phyloP scores from a whole-genome alignment of 2,329 filamentous ascomycete genomes.

The Leptographium radiaticola region DNA sequence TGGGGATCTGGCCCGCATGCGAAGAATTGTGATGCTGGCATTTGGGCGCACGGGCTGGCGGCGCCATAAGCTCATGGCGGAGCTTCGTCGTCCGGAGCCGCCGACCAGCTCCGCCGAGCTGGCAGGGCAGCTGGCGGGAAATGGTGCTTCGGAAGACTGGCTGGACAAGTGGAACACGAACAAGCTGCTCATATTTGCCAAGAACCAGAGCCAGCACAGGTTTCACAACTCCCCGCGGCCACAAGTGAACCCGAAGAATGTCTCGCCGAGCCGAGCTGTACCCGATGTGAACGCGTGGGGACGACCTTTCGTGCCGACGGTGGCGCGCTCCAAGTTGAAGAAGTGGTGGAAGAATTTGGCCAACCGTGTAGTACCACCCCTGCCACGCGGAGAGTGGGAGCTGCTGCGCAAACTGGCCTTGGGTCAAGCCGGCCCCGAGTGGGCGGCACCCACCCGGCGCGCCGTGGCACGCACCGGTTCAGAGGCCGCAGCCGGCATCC shows the following conservation, averaged over 20 bases:
- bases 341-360: constrained; percentile 34
- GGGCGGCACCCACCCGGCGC: constrained; percentile 24
- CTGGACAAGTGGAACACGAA: constrained; percentile 35
- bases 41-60: constrained; percentile 41
- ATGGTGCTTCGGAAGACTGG: constrained; percentile 20
- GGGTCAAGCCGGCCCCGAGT: constrained; percentile 25
- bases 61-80: constrained; percentile 32
- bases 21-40: constrained; percentile 30
- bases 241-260: constrained; percentile 14
- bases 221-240: constrained; percentile 19
- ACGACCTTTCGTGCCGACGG: constrained; percentile 24
- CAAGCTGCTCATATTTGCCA: constrained; percentile 29
- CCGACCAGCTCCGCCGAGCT: constrained; percentile 29
- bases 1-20: constrained; percentile 34
- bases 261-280: constrained; percentile 23
- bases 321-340: constrained; percentile 28
- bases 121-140: constrained; percentile 13
- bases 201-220: constrained; percentile 23
- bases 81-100: constrained; percentile 21
- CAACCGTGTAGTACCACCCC: constrained; percentile 38
- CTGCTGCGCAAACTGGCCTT: constrained; percentile 31
- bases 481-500: no score
- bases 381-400: constrained; percentile 42
- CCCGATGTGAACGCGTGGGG: constrained; percentile 37
- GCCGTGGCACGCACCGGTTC: constrained; percentile 13